Conservation (phyloP, 345 rosid genomes). For the Nephelium lappaceum region DNA sequence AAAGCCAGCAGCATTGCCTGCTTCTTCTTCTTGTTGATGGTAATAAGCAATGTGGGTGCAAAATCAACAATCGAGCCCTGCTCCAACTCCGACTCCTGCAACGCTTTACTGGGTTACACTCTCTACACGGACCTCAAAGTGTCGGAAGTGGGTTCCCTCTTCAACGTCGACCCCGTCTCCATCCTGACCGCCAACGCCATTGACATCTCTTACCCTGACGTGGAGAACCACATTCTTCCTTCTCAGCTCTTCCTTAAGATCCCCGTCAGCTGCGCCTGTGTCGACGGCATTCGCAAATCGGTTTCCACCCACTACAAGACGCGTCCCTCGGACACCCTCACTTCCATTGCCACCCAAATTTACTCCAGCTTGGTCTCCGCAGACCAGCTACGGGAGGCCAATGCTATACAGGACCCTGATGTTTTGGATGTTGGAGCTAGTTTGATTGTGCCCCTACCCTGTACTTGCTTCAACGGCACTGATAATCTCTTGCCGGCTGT, state of each 20-base stretch:
- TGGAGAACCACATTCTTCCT: conserved; percentile 93
- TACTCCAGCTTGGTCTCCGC: conserved; percentile 85
- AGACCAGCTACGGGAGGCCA: conserved; percentile 87
- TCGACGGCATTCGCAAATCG: conserved; percentile 89
- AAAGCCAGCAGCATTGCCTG: conserved; percentile 13
- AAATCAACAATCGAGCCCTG: conserved; percentile 98
- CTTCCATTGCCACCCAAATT: conserved; percentile 61
- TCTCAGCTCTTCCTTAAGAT: conserved; percentile 75
- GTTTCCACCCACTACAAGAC: conserved; percentile 78
- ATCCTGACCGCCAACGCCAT: conserved; percentile 81
- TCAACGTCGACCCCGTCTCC: conserved; percentile 83
- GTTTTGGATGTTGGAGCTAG: conserved; percentile 73
- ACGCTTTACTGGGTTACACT: conserved; percentile 84
- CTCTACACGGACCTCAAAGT: conserved; percentile 95
- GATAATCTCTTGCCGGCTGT: conserved; percentile 83
- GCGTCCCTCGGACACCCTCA: conserved; percentile 74
- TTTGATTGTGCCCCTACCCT: conserved; percentile 83
- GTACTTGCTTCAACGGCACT: conserved; percentile 89
- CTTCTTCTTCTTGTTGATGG: neutral
- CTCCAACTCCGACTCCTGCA: conserved; percentile 75
- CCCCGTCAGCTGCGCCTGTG: conserved; percentile 83
- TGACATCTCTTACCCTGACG: conserved; percentile 88
- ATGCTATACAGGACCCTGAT: conserved; percentile 64
- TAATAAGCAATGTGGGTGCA: conserved; percentile 45
- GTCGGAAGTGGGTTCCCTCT: conserved; percentile 86